phyloP scores from a whole-genome alignment of 108 stramenopile genomes.

The Cylindrotheca fusiformis region DNA sequence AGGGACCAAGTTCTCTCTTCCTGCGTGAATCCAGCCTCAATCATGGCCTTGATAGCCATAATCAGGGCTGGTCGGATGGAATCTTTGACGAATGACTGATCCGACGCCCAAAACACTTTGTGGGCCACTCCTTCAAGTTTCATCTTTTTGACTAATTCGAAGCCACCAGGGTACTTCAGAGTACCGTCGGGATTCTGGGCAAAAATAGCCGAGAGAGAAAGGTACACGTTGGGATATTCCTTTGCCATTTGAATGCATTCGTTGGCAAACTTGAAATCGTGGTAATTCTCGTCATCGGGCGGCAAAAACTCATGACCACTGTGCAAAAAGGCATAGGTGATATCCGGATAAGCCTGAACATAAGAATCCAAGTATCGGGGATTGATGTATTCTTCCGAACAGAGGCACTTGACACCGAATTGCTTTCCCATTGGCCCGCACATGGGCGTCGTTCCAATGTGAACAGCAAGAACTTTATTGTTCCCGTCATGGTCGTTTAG shows the following conservation, averaged over 20 bases:
- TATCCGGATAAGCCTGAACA: conserved; percentile 20
- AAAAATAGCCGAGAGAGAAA: conserved; percentile 34
- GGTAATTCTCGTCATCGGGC: conserved; percentile 10
- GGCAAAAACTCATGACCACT: conserved; percentile 35
- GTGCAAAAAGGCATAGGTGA: conserved; percentile 30
- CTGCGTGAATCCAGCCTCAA: conserved; percentile 26
- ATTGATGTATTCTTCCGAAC: conserved; percentile 21
- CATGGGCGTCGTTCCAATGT: conserved; percentile 38
- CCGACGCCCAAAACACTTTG: conserved; percentile 30
- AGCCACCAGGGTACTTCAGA: conserved; percentile 28
- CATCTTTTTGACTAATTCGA: conserved; percentile 20
- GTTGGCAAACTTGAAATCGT: conserved; percentile 22
- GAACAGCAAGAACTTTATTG: conserved; percentile 23
- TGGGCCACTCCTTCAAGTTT: conserved; percentile 15
- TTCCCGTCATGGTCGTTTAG: conserved; percentile 13
- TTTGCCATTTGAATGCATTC: conserved; percentile 30
- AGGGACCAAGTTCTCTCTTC: conserved; percentile 24
- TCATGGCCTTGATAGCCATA: conserved; percentile 29
- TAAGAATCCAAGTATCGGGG: conserved; percentile 10
- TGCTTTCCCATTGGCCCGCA: conserved; percentile 32
- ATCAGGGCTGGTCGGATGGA: conserved; percentile 22
- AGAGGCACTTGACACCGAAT: conserved; percentile 1
- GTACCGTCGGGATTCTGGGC: conserved; percentile 29
- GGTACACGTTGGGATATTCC: conserved; percentile 28
- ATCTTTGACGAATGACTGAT: conserved; percentile 10